Base-by-base conservation (phyloP, 345 rosid genomes). In the Brassica rapa region DNA sequence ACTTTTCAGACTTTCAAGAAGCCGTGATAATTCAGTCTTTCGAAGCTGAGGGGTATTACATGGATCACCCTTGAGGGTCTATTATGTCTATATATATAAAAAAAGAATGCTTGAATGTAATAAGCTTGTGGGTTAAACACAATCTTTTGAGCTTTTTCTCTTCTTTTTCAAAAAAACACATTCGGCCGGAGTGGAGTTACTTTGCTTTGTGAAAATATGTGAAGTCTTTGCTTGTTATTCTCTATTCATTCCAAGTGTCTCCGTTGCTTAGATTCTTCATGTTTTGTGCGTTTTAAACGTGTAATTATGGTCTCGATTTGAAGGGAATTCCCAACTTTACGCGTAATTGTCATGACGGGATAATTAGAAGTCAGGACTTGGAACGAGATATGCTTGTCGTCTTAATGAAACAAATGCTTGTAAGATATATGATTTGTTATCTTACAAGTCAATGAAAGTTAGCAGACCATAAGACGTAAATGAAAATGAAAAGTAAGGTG, bases 1-100 rank as follows among this genome's bases (percentile, higher is more conserved):
- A 11, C 16, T 19, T 41, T 71, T 72, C 68, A 78, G 81, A 35
- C 75, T 6, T 69, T 62, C 70, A 78, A 78, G 77, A 78, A 72
- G 10, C 68, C 14, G 24, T 70, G 71, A 70, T 33, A 4, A 11
- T 27, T 37, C 21, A 51, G 9, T 30, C 21, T 0, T 8, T 29
- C 11, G 2, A 21, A 46, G 23, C 3, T n/a, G 9, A 30, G 11
- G 6, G 46, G 10, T 8, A 37, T 3, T 5, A 14, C 39, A 15
- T 55, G 57, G 21, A 8, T 66, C 64, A 60, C 24, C 63, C 39
- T 66, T 4, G 70, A 59, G 63, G 29, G 62, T 59, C 6, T 46
- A 15, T 2, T 67, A 8, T 19, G 12, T 43, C 14, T 27, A 4
- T 3, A 41, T 4, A 23, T 57, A 55, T 25, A 25, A n/a, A n/a